Evolutionary conservation across 345 rosid species (phyloP).

Genomic region (Syzygium oleosum): DNA sequence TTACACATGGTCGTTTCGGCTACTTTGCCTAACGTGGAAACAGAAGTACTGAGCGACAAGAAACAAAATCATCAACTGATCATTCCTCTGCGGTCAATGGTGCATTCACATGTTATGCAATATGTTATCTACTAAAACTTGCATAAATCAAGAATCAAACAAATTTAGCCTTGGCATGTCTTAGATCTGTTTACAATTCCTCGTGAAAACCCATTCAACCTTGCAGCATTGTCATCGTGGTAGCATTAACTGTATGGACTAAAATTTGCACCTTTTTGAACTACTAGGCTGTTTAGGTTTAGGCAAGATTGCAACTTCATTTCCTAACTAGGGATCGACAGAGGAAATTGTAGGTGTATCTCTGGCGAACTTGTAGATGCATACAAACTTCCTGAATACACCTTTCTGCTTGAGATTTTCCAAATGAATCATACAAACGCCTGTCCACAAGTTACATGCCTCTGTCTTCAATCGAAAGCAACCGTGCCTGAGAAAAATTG

Average conservation of each 20-base stretch:
- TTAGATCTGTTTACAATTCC: neutral
- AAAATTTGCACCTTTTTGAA: neutral
- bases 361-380: neutral
- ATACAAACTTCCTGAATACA: neutral
- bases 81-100: neutral
- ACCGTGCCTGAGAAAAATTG: neutral
- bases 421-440: neutral
- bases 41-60: neutral
- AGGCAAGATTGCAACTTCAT: conserved; percentile 6
- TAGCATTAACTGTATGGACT: neutral
- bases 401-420: neutral
- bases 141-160: neutral
- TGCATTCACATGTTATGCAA: neutral
- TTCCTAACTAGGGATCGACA: conserved; percentile 7
- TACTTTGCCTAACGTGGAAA: too few species aligned
- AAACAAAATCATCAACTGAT: neutral
- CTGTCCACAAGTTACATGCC: neutral
- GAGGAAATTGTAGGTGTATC: conserved; percentile 17
- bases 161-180: neutral
- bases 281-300: conserved; percentile 17
- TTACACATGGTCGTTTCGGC: too few species aligned
- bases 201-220: neutral
- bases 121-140: neutral
- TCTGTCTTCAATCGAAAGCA: neutral
- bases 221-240: neutral